These are phyloP conservation scores for Phaffomyces thermotolerans DNA, from an alignment of 805 yeast species.

Conservation along the genomic window DNA sequence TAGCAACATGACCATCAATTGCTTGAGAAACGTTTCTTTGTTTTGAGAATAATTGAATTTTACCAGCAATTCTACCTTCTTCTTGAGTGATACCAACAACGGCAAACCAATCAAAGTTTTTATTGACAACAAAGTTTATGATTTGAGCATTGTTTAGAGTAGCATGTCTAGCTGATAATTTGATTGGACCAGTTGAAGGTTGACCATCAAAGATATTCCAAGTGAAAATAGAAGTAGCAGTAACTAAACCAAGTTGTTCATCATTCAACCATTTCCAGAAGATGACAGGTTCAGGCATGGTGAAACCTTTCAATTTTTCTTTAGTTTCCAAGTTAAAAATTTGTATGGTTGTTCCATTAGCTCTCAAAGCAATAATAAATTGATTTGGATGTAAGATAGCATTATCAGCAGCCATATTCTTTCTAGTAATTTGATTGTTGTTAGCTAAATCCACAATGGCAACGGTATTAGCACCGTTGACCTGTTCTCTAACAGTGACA, in stretches of 20 bases:
- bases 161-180: slow-evolving; percentile 78
- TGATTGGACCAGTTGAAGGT: slow-evolving; percentile 68
- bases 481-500: slow-evolving; percentile 70
- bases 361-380: slow-evolving; percentile 86
- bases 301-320: slow-evolving; percentile 82
- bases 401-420: slow-evolving; percentile 94
- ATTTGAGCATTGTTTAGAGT: slow-evolving; percentile 75
- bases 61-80: slow-evolving; percentile 91
- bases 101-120: slow-evolving; percentile 85
- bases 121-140: slow-evolving; percentile 81
- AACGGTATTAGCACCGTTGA: slow-evolving; percentile 70
- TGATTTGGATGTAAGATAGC: slow-evolving; percentile 94
- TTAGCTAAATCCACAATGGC: slow-evolving; percentile 84
- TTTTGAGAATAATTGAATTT: slow-evolving; percentile 85
- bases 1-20: slow-evolving; percentile 95
- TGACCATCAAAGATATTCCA: slow-evolving; percentile 84
- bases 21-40: slow-evolving; percentile 91
- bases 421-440: slow-evolving; percentile 73
- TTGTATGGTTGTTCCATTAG: slow-evolving; percentile 93
- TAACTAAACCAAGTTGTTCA: slow-evolving; percentile 72
- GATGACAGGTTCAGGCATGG: slow-evolving; percentile 80
- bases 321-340: slow-evolving; percentile 84
- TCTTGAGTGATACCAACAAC: slow-evolving; percentile 93
- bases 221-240: slow-evolving; percentile 64
- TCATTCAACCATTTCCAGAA: slow-evolving; percentile 92